A percentile compares a stretch with the other conserved stretches of the same genome.
Evolutionary conservation across 768 basidiomycete genomes (phyloP).

Genomic region (Myochromella boudieri): DNA sequence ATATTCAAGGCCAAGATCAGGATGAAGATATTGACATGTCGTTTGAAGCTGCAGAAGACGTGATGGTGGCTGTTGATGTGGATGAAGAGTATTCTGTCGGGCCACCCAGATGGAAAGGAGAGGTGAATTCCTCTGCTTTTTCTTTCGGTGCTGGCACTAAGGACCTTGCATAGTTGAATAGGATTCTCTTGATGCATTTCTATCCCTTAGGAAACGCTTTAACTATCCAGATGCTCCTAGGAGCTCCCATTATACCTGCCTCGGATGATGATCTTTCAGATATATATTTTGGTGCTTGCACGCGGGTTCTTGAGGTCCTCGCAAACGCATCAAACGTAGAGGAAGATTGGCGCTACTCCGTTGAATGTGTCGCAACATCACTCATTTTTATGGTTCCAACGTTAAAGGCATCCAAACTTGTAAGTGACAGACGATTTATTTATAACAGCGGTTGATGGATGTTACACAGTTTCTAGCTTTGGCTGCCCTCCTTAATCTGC

Average conservation of each 20-base stretch:
- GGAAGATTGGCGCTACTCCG: slow-evolving; percentile 32
- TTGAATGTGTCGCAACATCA: slow-evolving; percentile 31
- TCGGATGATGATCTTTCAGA: slow-evolving; percentile 21
- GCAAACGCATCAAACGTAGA: slow-evolving; percentile 33
- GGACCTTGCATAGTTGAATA: slow-evolving; percentile 46
- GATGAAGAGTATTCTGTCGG: slow-evolving; percentile 30
- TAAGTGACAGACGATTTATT: slow-evolving; percentile 26
- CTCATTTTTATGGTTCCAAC: slow-evolving; percentile 39
- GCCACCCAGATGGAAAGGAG: slow-evolving; percentile 50
- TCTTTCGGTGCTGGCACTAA: background rate
- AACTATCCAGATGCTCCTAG: slow-evolving; percentile 56
- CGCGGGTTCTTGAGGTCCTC: slow-evolving; percentile 44
- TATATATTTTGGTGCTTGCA: slow-evolving; percentile 42
- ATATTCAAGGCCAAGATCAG: slow-evolving; percentile 23
- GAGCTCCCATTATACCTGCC: slow-evolving; percentile 26
- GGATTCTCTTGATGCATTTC: slow-evolving; percentile 60
- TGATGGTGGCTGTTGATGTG: slow-evolving; percentile 7
- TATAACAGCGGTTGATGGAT: slow-evolving; percentile 14
- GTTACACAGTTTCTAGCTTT: slow-evolving; percentile 42
- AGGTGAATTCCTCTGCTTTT: slow-evolving; percentile 38
- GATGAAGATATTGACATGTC: slow-evolving; percentile 36
- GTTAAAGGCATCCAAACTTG: slow-evolving; percentile 38
- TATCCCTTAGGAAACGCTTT: slow-evolving; percentile 32
- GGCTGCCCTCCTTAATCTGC: slow-evolving; percentile 51
- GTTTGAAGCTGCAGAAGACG: background rate